phyloP scores from a whole-genome alignment of 306 rosid genomes.

The Myrica gale region DNA sequence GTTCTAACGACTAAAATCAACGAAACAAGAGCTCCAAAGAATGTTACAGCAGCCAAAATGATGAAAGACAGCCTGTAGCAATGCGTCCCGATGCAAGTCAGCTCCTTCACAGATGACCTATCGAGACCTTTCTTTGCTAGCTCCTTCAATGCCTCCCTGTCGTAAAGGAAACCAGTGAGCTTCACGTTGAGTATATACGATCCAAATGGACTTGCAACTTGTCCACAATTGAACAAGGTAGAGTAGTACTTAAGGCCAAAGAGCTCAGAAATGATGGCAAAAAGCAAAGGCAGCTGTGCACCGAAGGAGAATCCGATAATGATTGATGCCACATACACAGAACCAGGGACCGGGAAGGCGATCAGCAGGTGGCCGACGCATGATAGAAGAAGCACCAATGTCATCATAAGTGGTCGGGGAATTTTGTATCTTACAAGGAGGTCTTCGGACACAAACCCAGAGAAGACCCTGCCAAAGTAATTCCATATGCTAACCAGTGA shows the following conservation, averaged over 20 bases:
- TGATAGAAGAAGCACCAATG: conserved; percentile 39
- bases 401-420: conserved; percentile 47
- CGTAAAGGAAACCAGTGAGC: conserved; percentile 41
- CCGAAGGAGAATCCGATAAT: conserved; percentile 51
- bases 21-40: conserved; percentile 36
- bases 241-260: conserved; percentile 52
- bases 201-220: conserved; percentile 49
- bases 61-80: conserved; percentile 37
- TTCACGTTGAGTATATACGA: conserved; percentile 44
- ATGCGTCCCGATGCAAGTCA: conserved; percentile 31
- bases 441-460: conserved; percentile 47
- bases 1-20: conserved; percentile 39
- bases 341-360: conserved; percentile 45
- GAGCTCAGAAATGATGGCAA: conserved; percentile 52
- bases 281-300: conserved; percentile 47
- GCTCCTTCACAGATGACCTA: conserved; percentile 36
- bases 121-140: conserved; percentile 27
- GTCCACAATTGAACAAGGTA: conserved; percentile 52
- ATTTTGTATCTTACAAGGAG: conserved; percentile 32
- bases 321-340: conserved; percentile 43
- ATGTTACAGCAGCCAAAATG: conserved; percentile 34
- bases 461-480: conserved; percentile 48
- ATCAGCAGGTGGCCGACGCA: conserved; percentile 37
- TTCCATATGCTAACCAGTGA: conserved; percentile 55
- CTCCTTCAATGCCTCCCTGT: conserved; percentile 34